Conservation (phyloP, 1,284 basidiomycete genomes). For the Neonothopanus nambi region DNA sequence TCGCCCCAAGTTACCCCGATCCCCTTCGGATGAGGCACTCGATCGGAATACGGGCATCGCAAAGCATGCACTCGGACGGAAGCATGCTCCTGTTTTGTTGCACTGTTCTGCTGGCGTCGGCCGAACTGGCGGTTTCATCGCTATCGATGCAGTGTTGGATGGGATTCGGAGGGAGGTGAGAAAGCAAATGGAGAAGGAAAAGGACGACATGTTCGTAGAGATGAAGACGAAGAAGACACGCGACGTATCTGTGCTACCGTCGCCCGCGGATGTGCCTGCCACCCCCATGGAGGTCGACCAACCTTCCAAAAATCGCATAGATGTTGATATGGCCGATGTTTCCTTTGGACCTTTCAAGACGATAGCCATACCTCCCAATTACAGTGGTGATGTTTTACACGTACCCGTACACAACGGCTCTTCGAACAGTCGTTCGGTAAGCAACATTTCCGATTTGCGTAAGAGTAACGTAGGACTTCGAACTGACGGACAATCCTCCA, state of each 20-base stretch:
- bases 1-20: not conserved
- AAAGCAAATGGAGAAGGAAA: slow-evolving; percentile 19
- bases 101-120: slow-evolving; percentile 93
- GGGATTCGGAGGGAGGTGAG: slow-evolving; percentile 67
- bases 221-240: no score
- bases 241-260: no score
- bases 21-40: slow-evolving; percentile 16
- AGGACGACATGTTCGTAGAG: slow-evolving; percentile 13
- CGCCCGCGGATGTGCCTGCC: slow-evolving; percentile 19
- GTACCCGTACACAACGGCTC: slow-evolving; percentile 11
- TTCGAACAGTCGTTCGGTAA: no score
- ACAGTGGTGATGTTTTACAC: slow-evolving; percentile 15
- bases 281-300: slow-evolving; percentile 27
- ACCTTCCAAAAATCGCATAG: not conserved
- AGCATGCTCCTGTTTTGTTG: slow-evolving; percentile 57
- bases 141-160: slow-evolving; percentile 85
- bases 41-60: slow-evolving; percentile 55
- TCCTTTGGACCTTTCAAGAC: not conserved
- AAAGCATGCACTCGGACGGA: slow-evolving; percentile 43
- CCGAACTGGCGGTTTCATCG: slow-evolving; percentile 89
- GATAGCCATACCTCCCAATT: slow-evolving; percentile 12
- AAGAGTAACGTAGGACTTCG: no score
- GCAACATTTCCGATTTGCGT: no score
- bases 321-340: slow-evolving; percentile 12
- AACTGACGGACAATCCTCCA: no score